phyloP scores from a whole-genome alignment of 192 early-diverging fungal genomes.

The Pilaira anomala region DNA sequence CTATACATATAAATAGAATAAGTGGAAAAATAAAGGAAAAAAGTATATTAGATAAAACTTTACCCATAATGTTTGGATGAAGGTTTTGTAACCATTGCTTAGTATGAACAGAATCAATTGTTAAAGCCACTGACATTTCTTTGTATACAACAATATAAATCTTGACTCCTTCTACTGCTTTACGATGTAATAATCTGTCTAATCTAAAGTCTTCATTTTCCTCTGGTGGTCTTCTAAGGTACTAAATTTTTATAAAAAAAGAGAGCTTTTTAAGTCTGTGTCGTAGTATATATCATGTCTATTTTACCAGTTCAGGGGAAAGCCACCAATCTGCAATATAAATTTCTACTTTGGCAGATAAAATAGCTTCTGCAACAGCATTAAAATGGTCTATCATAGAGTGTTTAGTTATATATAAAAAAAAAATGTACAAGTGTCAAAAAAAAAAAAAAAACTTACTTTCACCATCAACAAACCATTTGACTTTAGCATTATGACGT shows the following conservation, averaged over 20 bases:
- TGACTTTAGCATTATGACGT: constrained; percentile 54
- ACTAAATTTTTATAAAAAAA: constrained; percentile 32
- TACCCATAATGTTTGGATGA: constrained; percentile 72
- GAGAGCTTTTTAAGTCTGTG: background rate
- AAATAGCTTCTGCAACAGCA: constrained; percentile 65
- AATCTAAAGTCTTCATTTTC: constrained; percentile 73
- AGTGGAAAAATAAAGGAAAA: background rate
- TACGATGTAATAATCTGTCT: constrained; percentile 71
- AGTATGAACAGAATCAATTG: constrained; percentile 67
- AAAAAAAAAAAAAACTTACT: constrained; percentile 16
- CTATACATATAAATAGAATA: constrained; percentile 27
- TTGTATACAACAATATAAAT: constrained; percentile 84
- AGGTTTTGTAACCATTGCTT: constrained; percentile 65
- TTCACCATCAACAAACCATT: constrained; percentile 70
- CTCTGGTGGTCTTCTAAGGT: constrained; percentile 66
- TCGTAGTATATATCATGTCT: background rate
- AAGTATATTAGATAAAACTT: background rate
- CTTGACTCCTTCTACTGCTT: constrained; percentile 77
- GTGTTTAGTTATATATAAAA: background rate
- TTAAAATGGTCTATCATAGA: constrained; percentile 57
- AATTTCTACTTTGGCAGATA: constrained; percentile 64
- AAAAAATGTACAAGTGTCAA: background rate
- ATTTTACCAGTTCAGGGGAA: constrained; percentile 63
- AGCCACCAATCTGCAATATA: constrained; percentile 84
- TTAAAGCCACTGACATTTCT: constrained; percentile 71